Percentiles rank a stretch among this genome's conserved stretches.
Evolutionary conservation across 805 yeast species (phyloP).

Genomic region (Kurtzmaniella fragi): DNA sequence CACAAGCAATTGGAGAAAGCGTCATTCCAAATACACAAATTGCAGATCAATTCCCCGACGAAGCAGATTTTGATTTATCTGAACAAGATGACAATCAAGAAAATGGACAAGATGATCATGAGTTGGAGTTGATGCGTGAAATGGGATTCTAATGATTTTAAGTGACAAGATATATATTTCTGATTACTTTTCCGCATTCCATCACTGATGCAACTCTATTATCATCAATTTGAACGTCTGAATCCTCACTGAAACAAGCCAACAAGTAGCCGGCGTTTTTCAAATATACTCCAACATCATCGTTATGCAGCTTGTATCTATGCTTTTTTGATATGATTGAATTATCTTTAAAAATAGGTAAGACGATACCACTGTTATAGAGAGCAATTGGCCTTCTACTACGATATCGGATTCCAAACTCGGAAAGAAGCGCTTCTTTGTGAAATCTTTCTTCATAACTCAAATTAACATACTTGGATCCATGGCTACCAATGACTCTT

Average conservation of each 20-base stretch:
- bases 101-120: slow-evolving; percentile 15
- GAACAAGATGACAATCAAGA: slow-evolving; percentile 7
- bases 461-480: slow-evolving; percentile 13
- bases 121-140: slow-evolving; percentile 34
- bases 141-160: slow-evolving; percentile 19
- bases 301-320: slow-evolving; percentile 4
- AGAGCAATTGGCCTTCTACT: slow-evolving; percentile 22
- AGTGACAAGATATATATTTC: slow-evolving; percentile 31
- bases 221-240: slow-evolving; percentile 18
- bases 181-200: slow-evolving; percentile 41
- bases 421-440: slow-evolving; percentile 43
- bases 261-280: slow-evolving; percentile 51
- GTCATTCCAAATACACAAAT: neutral
- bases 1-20: neutral
- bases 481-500: slow-evolving; percentile 43
- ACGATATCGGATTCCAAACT: slow-evolving; percentile 45
- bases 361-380: slow-evolving; percentile 45
- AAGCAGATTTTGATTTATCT: slow-evolving; percentile 4
- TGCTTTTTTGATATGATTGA: slow-evolving; percentile 41
- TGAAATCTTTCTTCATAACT: slow-evolving; percentile 36
- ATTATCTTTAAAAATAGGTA: slow-evolving; percentile 46
- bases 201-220: slow-evolving; percentile 41
- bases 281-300: slow-evolving; percentile 37
- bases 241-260: slow-evolving; percentile 36
- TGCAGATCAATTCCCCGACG: slow-evolving; percentile 5